Percentiles rank a stretch among this genome's conserved stretches.
Conservation (phyloP, 768 basidiomycete species). For the Xerocomus spinulosus region DNA sequence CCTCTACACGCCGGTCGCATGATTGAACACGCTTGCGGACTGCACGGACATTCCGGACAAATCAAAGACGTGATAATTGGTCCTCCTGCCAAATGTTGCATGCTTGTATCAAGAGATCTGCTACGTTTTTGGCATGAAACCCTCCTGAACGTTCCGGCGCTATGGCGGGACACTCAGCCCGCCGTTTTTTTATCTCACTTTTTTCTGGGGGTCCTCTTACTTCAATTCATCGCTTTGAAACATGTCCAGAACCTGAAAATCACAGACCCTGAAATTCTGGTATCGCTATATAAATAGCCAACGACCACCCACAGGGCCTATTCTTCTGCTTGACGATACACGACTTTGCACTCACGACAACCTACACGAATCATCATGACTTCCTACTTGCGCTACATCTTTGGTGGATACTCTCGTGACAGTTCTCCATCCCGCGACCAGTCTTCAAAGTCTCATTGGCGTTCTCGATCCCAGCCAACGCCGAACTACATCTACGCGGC, state of each 20-base stretch:
- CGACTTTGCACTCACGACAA: constrained; percentile 19
- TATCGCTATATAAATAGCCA: constrained; percentile 26
- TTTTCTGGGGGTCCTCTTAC: constrained; percentile 34
- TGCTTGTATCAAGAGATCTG: constrained; percentile 7
- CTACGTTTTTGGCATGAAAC: constrained; percentile 18
- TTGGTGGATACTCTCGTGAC: constrained; percentile 34
- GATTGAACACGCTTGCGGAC: constrained; percentile 16
- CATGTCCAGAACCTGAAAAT: constrained; percentile 21
- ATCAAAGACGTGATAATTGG: constrained; percentile 31
- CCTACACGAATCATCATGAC: constrained; percentile 35
- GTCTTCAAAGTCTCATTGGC: constrained; percentile 39
- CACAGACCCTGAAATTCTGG: constrained; percentile 22
- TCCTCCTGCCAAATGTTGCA: constrained; percentile 6
- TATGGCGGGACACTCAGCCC: constrained; percentile 8
- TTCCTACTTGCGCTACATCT: constrained; percentile 47
- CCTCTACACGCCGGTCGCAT: constrained; percentile 8
- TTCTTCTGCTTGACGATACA: constrained; percentile 13
- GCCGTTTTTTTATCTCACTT: constrained; percentile 5
- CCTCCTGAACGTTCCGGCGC: constrained; percentile 16
- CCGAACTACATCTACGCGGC: constrained; percentile 41
- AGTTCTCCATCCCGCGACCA: constrained; percentile 22
- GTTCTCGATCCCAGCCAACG: constrained; percentile 38
- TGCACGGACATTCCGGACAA: constrained; percentile 25
- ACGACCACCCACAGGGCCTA: not conserved
- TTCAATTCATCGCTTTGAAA: constrained; percentile 25